Evolutionary conservation across 768 basidiomycete genomes (phyloP).

Genomic region (Hebeloma cylindrosporum): DNA sequence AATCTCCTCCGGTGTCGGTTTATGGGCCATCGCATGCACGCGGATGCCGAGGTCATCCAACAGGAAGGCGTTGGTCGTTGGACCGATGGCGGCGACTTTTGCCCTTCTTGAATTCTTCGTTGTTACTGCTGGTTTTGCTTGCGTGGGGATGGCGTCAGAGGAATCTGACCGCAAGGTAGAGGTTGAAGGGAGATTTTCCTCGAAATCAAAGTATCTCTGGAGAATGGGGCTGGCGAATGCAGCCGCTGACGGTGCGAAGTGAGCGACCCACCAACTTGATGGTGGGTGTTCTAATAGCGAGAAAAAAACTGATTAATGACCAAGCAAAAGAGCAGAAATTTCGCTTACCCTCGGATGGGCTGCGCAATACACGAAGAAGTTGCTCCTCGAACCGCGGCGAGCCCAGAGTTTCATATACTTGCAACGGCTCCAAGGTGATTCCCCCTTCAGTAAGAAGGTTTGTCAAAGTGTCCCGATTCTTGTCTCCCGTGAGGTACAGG

Average conservation of each 20-base stretch:
- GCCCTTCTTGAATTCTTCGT: constrained; percentile 11
- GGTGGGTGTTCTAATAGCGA: constrained; percentile 17
- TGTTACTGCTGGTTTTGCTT: not conserved
- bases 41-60: constrained; percentile 40
- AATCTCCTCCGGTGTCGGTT: constrained; percentile 57
- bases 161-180: not conserved
- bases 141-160: too few relatives aligned
- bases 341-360: too few relatives aligned
- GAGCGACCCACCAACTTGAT: constrained; percentile 81
- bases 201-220: constrained; percentile 43
- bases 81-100: constrained; percentile 64
- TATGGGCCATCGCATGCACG: constrained; percentile 56
- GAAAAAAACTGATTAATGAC: not conserved
- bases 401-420: constrained; percentile 71
- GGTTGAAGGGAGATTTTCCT: constrained; percentile 4
- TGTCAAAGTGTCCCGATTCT: constrained; percentile 71
- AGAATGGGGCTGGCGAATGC: constrained; percentile 55
- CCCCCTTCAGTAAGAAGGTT: constrained; percentile 45
- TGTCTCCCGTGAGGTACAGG: constrained; percentile 85
- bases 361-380: constrained; percentile 38
- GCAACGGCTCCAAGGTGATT: constrained; percentile 47
- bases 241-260: constrained; percentile 76
- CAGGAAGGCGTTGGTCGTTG: constrained; percentile 59
- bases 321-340: too few relatives aligned
- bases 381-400: constrained; percentile 50